A percentile compares a stretch with the other conserved stretches of the same genome.
Evolutionary conservation across 164 flowering plant species (phyloP).

Genomic region (Magnolia officinalis): DNA sequence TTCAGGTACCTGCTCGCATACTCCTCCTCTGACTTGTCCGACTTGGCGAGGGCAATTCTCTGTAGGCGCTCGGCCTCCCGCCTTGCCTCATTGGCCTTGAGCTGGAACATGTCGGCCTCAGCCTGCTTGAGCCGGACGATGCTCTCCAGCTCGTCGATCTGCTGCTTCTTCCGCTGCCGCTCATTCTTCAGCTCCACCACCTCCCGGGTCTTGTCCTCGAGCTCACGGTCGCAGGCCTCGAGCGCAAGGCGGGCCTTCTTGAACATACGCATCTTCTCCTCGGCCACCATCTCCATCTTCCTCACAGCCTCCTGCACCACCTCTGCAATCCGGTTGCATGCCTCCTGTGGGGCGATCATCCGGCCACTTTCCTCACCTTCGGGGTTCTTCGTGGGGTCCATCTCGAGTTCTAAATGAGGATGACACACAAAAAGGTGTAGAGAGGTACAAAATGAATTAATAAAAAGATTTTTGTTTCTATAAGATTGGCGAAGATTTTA

Average conservation of each 20-base stretch:
- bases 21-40: slow-evolving; percentile 90
- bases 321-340: slow-evolving; percentile 85
- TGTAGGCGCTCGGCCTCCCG: slow-evolving; percentile 89
- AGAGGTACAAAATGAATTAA: background rate
- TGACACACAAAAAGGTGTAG: background rate
- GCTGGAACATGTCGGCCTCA: slow-evolving; percentile 97
- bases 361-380: slow-evolving; percentile 70
- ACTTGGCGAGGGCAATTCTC: slow-evolving; percentile 76
- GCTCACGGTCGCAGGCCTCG: slow-evolving; percentile 82
- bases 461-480: too few relatives aligned
- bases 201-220: slow-evolving; percentile 84
- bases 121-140: slow-evolving; percentile 93
- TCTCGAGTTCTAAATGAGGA: slow-evolving; percentile 62
- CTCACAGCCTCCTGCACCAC: slow-evolving; percentile 92
- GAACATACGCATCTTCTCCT: slow-evolving; percentile 81
- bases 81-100: slow-evolving; percentile 91
- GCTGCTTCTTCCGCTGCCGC: slow-evolving; percentile 74
- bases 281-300: slow-evolving; percentile 96
- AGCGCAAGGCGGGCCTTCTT: slow-evolving; percentile 78
- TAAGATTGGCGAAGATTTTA: too few relatives aligned
- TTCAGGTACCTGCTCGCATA: slow-evolving; percentile 86
- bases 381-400: slow-evolving; percentile 54
- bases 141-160: slow-evolving; percentile 85
- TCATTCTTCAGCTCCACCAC: slow-evolving; percentile 66
- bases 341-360: slow-evolving; percentile 87